Evolutionary conservation across 2,329 filamentous ascomycete species (phyloP).

Genomic region (Chrysoporthe puriensis): DNA sequence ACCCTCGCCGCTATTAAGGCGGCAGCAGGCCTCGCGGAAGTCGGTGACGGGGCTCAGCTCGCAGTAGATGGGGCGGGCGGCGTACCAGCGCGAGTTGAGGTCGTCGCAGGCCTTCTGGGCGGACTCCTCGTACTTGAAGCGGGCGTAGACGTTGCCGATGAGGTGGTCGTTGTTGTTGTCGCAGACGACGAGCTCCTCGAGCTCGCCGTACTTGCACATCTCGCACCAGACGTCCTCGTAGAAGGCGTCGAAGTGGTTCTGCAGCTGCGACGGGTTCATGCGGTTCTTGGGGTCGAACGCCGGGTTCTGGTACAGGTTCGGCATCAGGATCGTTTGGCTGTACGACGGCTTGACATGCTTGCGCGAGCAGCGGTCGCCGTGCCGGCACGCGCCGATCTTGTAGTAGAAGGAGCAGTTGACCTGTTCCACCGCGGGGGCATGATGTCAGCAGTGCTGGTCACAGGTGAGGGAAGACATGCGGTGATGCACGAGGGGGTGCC

Average conservation of each 20-base stretch:
- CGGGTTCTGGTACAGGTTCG: conserved; percentile 98
- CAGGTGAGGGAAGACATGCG: neutral
- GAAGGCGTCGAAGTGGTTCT: conserved; percentile 99
- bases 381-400: conserved; percentile 98
- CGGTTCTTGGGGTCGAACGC: conserved; percentile 95
- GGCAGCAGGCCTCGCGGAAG: conserved; percentile 96
- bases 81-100: conserved; percentile 95
- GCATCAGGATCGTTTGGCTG: conserved; percentile 95
- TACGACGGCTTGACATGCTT: conserved; percentile 99
- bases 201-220: conserved; percentile 97
- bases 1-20: conserved; percentile 91
- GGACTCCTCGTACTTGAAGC: conserved; percentile 99
- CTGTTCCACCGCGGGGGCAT: conserved; percentile 22
- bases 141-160: conserved; percentile 98
- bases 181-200: conserved; percentile 97
- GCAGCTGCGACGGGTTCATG: conserved; percentile 94
- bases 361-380: conserved; percentile 96
- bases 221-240: conserved; percentile 99
- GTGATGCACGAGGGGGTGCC: too few relatives aligned
- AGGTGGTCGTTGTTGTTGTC: conserved; percentile 99
- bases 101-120: conserved; percentile 93
- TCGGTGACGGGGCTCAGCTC: conserved; percentile 96
- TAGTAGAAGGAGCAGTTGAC: conserved; percentile 99
- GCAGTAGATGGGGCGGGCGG: conserved; percentile 95
- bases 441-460: conserved; percentile 29